Base-by-base conservation (phyloP, 2,329 filamentous ascomycete species). In the Dendryphion nanum region DNA sequence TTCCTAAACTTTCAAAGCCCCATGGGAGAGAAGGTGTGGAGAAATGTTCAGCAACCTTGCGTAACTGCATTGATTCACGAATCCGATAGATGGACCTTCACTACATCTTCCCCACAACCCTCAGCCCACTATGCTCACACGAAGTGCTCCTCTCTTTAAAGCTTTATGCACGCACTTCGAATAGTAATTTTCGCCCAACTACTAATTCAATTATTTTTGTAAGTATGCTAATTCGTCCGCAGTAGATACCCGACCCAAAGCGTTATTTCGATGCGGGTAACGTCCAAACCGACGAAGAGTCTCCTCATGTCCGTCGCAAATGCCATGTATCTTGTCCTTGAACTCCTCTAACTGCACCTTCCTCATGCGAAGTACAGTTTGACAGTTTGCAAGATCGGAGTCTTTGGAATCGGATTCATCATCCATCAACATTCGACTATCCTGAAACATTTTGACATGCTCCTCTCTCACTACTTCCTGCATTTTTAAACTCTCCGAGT, bases 381-480 rank as follows among this genome's bases (percentile, higher is more conserved):
- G 29, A 16, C 29, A 30, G 7, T 30, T 7, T 7, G 15, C 29
- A 30, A 30, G 7, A 16, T 30, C 29, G 7, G 10, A 8, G 16
- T 30, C 29, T 10, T 30, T 17, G 7, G 8, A 16, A 7, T 30
- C 29, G 10, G 7, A 7, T 15, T 7, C 7, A 17, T 17, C 29
- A 30, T 30, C 15, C 29, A 30, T 30, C 7, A 30, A 17, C 16
- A 16, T 10, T 7, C 16, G 16, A 30, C 7, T n/a, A 10, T 30
- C 15, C 29, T 30, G 10, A 16, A 30, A 30, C 29, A 30, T 30
- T 17, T 30, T 30, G 7, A 30, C 16, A 30, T 30, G 29, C 16
- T 30, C 29, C 15, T 12, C 16, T 17, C 7, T 17, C 15, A 30
- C 29, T 15, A 30, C 16, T 17, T 10, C 15, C 15, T 30, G 29